Conservation (phyloP, 148 eudicot genomes). For the Chenopodium album region DNA sequence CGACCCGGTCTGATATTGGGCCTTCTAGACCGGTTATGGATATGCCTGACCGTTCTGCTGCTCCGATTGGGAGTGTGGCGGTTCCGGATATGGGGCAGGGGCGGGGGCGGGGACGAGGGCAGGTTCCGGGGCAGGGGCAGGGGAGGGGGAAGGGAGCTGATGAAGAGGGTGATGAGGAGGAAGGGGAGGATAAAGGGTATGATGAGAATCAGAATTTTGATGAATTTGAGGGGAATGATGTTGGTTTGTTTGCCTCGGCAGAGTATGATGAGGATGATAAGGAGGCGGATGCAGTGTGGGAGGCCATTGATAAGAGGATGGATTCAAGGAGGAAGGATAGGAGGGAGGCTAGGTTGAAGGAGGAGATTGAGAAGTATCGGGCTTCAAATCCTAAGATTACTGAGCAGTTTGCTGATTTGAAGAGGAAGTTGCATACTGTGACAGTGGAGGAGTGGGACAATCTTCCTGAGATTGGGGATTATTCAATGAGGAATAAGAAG, state of each 20-base stretch:
- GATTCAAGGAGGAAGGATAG: conserved; percentile 88
- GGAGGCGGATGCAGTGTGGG: conserved; percentile 95
- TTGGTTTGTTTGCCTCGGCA: conserved; percentile 82
- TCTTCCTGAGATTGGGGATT: conserved; percentile 91
- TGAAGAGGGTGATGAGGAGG: conserved; percentile 82
- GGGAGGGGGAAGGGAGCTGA: conserved; percentile 60
- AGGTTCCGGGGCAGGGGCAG: conserved; percentile 42
- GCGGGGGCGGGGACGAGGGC: conserved; percentile 56
- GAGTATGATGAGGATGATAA: conserved; percentile 96
- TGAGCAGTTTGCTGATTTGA: conserved; percentile 89
- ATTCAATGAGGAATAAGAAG: conserved; percentile 85
- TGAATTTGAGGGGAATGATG: conserved; percentile 97
- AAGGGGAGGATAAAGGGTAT: conserved; percentile 73
- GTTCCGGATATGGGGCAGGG: conserved; percentile 55
- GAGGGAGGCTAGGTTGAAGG: conserved; percentile 87
- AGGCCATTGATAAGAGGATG: conserved; percentile 74
- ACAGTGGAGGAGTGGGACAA: conserved; percentile 79
- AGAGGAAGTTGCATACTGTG: conserved; percentile 70
- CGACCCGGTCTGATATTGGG: conserved; percentile 95
- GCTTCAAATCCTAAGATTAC: conserved; percentile 91
- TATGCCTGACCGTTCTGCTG: conserved; percentile 65
- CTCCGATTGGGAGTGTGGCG: conserved; percentile 53
- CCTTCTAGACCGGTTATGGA: conserved; percentile 95
- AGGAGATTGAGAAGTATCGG: conserved; percentile 87
- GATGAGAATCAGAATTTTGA: conserved; percentile 97